These are phyloP conservation scores for Lentinula aciculospora DNA, from an alignment of 768 basidiomycete genomes.

Conservation along the genomic window DNA sequence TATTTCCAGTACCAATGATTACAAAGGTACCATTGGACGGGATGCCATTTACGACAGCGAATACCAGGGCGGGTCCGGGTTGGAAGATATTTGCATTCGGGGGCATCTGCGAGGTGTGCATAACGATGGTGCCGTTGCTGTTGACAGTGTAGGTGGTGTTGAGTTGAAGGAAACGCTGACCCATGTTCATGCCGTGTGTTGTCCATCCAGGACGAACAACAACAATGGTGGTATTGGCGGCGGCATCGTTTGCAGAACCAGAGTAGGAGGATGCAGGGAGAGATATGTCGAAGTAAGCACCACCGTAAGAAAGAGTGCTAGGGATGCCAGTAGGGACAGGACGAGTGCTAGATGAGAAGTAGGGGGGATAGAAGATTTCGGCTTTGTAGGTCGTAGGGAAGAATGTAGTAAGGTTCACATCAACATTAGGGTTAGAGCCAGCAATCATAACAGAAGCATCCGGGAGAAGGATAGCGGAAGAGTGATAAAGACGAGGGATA, in stretches of 20 bases:
- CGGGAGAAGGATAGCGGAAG: constrained; percentile 79
- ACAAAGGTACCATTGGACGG: constrained; percentile 76
- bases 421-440: constrained; percentile 91
- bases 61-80: constrained; percentile 84
- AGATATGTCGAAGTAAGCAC: constrained; percentile 68
- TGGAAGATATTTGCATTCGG: constrained; percentile 83
- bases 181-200: constrained; percentile 86
- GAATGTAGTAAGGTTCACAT: constrained; percentile 56
- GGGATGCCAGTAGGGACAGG: constrained; percentile 72
- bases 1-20: constrained; percentile 71
- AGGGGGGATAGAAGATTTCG: constrained; percentile 90
- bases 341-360: constrained; percentile 65
- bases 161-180: constrained; percentile 75
- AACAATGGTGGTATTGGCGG: constrained; percentile 68
- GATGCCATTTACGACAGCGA: constrained; percentile 78
- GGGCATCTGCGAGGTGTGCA: constrained; percentile 80
- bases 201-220: constrained; percentile 81
- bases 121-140: constrained; percentile 66
- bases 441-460: constrained; percentile 84
- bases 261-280: constrained; percentile 65
- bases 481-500: constrained; percentile 88
- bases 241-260: constrained; percentile 62
- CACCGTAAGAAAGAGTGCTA: constrained; percentile 74
- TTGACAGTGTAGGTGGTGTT: constrained; percentile 83
- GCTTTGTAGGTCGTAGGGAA: constrained; percentile 79